Base-by-base conservation (phyloP, 2,329 filamentous ascomycete genomes). In the Calonectria montana region DNA sequence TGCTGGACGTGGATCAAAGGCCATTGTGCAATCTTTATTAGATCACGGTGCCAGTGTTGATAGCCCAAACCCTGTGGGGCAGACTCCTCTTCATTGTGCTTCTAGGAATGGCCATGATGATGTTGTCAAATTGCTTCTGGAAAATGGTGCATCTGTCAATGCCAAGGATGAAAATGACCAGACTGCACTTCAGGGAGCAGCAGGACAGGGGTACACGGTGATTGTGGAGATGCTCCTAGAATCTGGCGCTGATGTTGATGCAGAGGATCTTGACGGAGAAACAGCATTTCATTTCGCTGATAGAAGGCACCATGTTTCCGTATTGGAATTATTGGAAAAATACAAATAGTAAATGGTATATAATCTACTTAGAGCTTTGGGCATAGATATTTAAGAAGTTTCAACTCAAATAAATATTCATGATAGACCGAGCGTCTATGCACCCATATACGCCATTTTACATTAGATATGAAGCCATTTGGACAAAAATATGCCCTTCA, bases 91-190 rank as follows among this genome's bases (percentile, higher is more conserved):
- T 3, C 55, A 59, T 16, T 59, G 55, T 41, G 59, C 59, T 15
- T 23, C 59, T 23, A 23, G 43, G 12, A 48, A 25, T 23, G 59
- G 59, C 12, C 23, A 8, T 13, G 59, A 63, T 13, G 18, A 10
- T 47, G 59, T 63, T 1, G 39, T 63, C 16, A 41, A 29, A 15
- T 35, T 63, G 21, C 25, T 63, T 5, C 23, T 63, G 23, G 59
- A 63, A 6, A 29, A 47, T 21, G 59, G 41, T 37, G 59, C 59
- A n/a, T 25, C 43, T 63, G 59, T 63, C 59, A 63, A 63, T 39
- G 25, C 25, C 21, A 48, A 63, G 25, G 59, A 45, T 23, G 59
- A 63, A 6, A 48, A 63, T 16, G 59, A 47, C 3, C 59, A 63
- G 10, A 63, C 59, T 4, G 39, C 59, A 47, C 39, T 63, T n/a